A percentile compares a stretch with the other conserved stretches of the same genome.
Conservation (phyloP, 108 stramenopile species). For the Cyclostephanos invisitatus region DNA sequence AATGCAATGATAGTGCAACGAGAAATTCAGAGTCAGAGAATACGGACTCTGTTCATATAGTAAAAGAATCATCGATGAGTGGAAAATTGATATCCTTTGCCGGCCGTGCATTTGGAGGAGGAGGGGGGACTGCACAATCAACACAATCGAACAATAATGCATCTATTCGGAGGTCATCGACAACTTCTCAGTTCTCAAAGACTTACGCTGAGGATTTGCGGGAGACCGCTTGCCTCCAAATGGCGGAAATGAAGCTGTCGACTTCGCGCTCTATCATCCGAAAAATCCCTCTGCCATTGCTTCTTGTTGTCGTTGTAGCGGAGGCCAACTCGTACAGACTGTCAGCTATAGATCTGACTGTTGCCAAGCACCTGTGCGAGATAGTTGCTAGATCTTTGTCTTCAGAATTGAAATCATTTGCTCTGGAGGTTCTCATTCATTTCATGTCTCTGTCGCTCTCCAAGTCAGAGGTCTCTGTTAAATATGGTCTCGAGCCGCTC, state of each 20-base stretch:
- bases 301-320: constrained; percentile 67
- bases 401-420: constrained; percentile 55
- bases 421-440: constrained; percentile 73
- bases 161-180: constrained; percentile 12
- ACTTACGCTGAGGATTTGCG: constrained; percentile 63
- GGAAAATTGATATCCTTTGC: constrained; percentile 80
- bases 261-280: constrained; percentile 50
- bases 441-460: constrained; percentile 61
- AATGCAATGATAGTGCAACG: constrained; percentile 19
- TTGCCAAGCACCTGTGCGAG: constrained; percentile 60
- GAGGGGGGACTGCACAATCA: constrained; percentile 28
- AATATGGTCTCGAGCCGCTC: constrained; percentile 23
- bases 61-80: constrained; percentile 49
- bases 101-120: constrained; percentile 69
- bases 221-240: constrained; percentile 43
- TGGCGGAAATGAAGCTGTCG: constrained; percentile 50
- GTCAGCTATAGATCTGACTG: constrained; percentile 42
- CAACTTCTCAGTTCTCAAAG: constrained; percentile 44
- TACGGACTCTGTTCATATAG: constrained; percentile 5
- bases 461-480: constrained; percentile 13
- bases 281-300: constrained; percentile 61
- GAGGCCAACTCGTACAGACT: constrained; percentile 71
- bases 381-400: constrained; percentile 56
- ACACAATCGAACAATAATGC: constrained; percentile 13
- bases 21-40: constrained; percentile 23